Evolutionary conservation across 306 rosid species (phyloP).

Genomic region (Hippophae tibetana): DNA sequence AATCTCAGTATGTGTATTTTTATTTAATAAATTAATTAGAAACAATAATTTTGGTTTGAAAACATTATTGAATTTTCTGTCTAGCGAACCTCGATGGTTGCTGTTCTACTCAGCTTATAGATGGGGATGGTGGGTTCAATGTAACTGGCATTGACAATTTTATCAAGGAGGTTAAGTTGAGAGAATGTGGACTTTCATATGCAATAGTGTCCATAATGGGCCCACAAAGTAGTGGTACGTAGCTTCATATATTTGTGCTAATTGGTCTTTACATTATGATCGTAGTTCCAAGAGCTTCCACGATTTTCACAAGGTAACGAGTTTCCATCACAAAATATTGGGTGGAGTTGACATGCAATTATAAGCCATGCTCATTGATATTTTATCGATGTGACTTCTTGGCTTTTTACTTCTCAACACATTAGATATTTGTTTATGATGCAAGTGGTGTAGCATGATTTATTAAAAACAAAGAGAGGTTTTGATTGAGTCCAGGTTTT

Average conservation of each 20-base stretch:
- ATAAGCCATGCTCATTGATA: too few species aligned
- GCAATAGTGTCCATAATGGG: constrained; percentile 97
- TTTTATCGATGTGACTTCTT: too few species aligned
- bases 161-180: constrained; percentile 70
- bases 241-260: constrained; percentile 16
- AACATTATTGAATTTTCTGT: background rate
- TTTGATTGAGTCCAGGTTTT: too few species aligned
- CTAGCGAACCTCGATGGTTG: constrained; percentile 38
- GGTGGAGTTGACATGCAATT: too few species aligned
- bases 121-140: constrained; percentile 86
- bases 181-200: constrained; percentile 92
- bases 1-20: too few species aligned
- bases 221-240: constrained; percentile 96
- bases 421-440: background rate
- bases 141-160: constrained; percentile 55
- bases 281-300: too few species aligned
- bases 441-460: background rate
- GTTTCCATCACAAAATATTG: too few species aligned
- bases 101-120: constrained; percentile 86
- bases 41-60: too few species aligned
- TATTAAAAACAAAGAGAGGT: too few species aligned
- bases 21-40: too few species aligned
- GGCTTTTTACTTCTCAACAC: too few species aligned
- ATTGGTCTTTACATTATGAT: background rate
- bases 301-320: too few species aligned